Base-by-base conservation (phyloP, 805 yeast genomes). In the Clavispora vitiphila region DNA sequence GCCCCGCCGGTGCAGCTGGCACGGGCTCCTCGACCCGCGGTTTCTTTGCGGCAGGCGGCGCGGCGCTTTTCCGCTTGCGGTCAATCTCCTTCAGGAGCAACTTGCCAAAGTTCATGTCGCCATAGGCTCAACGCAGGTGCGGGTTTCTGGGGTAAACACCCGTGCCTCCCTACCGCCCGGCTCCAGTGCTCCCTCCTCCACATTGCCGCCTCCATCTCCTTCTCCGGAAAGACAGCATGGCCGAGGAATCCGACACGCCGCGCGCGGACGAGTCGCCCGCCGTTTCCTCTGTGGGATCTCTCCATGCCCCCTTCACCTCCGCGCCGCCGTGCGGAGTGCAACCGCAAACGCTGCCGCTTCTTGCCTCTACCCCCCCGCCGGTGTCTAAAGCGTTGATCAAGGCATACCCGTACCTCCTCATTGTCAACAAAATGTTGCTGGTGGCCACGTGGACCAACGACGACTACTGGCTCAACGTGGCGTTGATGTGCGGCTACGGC, bases 401-500 rank as follows among this genome's bases (percentile, higher is more conserved):
- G 46, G 79, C 95, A 8, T 90, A 91, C 59, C 98, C 98, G 2
- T 87, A 87, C 57, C 69, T 91, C 34, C 72, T 86, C 30, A 76
- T 85, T 1, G 78, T 81, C 8, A 88, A 90, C 60, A 79, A 81
- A 50, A 48, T 77, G 2, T 69, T 89, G 41, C 81, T 86, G 34
- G 71, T 89, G 30, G 61, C 86, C 27, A 90, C 98, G 0, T 91
- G 99, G 99, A 86, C 97, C 2, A 81, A 81, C 47, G 90, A 85
- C 27, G 93, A 87, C 58, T 71, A 76, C 25, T 88, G 91, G 87
- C 64, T 82, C 42, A 80, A 88, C 53, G 67, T 85, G 15, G 71
- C 88, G 21, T 53, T 83, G 35, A 74, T 84, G 19, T 66, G 78
- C 2, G 52, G 69, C 10, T 81, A 77, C 59, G 67, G 79, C 1